Percentiles rank a stretch among this genome's conserved stretches.
Conservation (phyloP, 2,329 filamentous ascomycete species). For the Ilyonectria robusta region DNA sequence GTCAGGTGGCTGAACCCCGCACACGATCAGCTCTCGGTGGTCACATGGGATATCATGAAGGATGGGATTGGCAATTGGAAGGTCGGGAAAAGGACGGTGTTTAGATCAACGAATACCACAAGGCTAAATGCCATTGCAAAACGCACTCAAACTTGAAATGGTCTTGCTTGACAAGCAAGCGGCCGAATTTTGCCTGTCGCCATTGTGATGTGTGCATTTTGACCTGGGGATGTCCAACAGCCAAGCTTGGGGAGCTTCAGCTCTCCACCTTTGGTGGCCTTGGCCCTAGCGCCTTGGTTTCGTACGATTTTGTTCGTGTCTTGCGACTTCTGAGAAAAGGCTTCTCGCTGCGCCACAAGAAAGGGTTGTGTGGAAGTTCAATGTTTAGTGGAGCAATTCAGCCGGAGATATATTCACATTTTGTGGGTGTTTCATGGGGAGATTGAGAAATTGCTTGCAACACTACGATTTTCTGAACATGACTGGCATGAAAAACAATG, state of each 20-base stretch:
- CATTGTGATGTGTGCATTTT: conserved; percentile 9
- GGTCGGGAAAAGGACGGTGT: conserved; percentile 52
- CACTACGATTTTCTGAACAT: background rate
- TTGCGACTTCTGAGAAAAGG: background rate
- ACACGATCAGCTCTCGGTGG: conserved; percentile 47
- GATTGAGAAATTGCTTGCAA: background rate
- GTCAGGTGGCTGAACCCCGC: conserved; percentile 49
- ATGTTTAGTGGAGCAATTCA: background rate
- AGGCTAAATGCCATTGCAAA: conserved; percentile 46
- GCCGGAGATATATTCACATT: background rate
- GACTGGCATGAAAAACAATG: background rate
- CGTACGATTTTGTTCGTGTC: too few species aligned
- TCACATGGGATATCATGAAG: conserved; percentile 50
- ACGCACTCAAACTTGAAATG: conserved; percentile 43
- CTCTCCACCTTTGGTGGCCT: conserved; percentile 15
- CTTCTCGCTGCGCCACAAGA: background rate
- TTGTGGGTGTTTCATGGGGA: background rate
- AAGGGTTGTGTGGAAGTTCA: conserved; percentile 7
- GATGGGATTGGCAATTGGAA: conserved; percentile 50
- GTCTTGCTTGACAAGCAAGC: conserved; percentile 47
- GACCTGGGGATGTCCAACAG: conserved; percentile 13
- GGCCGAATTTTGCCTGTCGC: conserved; percentile 41
- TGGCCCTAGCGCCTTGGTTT: conserved; percentile 1
- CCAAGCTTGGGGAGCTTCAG: conserved; percentile 2
- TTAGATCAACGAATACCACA: conserved; percentile 48